Percentiles rank a stretch among this genome's conserved stretches.
Conservation (phyloP, 768 basidiomycete species). For the Hemileccinum rubropunctum region DNA sequence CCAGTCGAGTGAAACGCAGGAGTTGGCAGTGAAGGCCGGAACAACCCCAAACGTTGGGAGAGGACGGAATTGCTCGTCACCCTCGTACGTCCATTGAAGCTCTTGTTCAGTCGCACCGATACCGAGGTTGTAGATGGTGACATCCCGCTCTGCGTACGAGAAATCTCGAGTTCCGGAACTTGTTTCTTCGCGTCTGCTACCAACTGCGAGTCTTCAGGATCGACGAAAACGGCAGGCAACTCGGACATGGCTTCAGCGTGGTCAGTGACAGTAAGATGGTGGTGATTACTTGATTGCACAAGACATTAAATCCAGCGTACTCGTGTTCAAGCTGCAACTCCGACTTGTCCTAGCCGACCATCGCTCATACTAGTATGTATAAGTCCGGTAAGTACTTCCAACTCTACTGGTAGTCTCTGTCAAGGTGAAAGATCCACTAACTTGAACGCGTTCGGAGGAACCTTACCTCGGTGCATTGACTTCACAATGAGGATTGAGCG, state of each 20-base stretch:
- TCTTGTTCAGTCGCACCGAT: constrained; percentile 93
- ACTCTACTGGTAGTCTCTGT: too few species aligned
- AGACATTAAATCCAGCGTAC: too few species aligned
- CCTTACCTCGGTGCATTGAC: too few species aligned
- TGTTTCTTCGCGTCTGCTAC: constrained; percentile 80
- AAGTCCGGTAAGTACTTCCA: too few species aligned
- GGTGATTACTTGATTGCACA: not conserved
- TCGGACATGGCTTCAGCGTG: constrained; percentile 26
- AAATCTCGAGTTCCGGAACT: constrained; percentile 55
- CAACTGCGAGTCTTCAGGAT: constrained; percentile 78
- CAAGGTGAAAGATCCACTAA: too few species aligned
- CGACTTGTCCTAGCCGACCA: too few species aligned
- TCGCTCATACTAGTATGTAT: too few species aligned
- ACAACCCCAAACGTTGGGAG: constrained; percentile 95
- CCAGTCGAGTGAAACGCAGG: constrained; percentile 72
- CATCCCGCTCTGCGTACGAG: constrained; percentile 82
- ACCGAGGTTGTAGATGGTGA: constrained; percentile 94
- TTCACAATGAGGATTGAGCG: too few species aligned
- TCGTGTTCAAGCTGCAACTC: too few species aligned
- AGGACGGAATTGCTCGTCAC: constrained; percentile 78
- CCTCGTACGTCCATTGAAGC: constrained; percentile 89
- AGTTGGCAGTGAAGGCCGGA: constrained; percentile 80
- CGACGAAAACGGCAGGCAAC: constrained; percentile 56
- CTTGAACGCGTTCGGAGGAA: too few species aligned
- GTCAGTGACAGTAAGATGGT: not conserved